phyloP scores from a whole-genome alignment of 2,329 filamentous ascomycete genomes.

The Zymoseptoria pseudotritici region DNA sequence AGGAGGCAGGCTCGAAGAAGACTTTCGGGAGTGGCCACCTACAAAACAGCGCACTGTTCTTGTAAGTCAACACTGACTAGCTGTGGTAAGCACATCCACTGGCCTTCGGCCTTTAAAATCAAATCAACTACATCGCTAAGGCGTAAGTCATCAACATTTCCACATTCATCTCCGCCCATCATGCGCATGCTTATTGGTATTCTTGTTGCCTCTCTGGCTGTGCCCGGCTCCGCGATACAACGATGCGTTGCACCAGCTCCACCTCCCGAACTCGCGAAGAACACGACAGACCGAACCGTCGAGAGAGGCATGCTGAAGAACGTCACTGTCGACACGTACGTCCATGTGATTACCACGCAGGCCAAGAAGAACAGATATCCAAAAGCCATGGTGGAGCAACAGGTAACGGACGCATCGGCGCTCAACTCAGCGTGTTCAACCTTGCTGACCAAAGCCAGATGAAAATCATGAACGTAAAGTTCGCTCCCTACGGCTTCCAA shows the following conservation, averaged over 20 bases:
- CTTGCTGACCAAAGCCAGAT: conserved; percentile 4
- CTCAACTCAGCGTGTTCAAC: background rate
- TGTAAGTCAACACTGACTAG: too few species aligned
- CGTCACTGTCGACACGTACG: conserved; percentile 21
- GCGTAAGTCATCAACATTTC: background rate
- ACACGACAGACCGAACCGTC: background rate
- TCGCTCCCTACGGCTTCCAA: conserved; percentile 40
- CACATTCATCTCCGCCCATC: background rate
- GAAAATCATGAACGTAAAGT: conserved; percentile 31
- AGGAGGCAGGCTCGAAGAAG: too few species aligned
- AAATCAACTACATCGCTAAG: background rate
- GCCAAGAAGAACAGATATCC: conserved; percentile 29
- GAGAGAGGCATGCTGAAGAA: background rate
- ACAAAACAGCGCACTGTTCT: too few species aligned
- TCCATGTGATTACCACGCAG: conserved; percentile 34
- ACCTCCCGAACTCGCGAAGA: background rate
- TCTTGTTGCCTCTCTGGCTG: background rate
- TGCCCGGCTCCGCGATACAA: background rate
- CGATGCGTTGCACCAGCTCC: background rate
- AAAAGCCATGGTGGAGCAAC: conserved; percentile 29
- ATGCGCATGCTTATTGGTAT: background rate
- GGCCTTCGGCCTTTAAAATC: too few species aligned
- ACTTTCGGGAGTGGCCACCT: too few species aligned
- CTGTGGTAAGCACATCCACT: too few species aligned
- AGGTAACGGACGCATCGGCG: conserved; percentile 7